phyloP scores from a whole-genome alignment of 495 filamentous ascomycete genomes.

The Annulohypoxylon maeteangense region DNA sequence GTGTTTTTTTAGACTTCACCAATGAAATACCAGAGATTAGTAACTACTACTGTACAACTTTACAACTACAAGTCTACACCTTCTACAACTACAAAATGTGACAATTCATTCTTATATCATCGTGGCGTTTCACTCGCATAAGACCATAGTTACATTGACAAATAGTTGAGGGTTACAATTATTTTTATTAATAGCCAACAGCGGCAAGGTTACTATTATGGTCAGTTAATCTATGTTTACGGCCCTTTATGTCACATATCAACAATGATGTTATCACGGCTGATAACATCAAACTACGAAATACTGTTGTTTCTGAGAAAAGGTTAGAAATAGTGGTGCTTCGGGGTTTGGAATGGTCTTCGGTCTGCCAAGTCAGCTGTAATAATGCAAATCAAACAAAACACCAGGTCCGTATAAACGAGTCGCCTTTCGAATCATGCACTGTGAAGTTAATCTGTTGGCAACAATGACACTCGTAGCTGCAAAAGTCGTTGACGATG shows the following conservation, averaged over 20 bases:
- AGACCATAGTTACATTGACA: not conserved
- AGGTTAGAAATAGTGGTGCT: not conserved
- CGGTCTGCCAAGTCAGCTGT: slow-evolving; percentile 12
- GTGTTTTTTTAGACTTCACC: not conserved
- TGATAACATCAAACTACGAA: not conserved
- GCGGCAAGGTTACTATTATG: not conserved
- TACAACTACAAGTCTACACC: not conserved
- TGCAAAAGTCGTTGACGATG: slow-evolving; percentile 5
- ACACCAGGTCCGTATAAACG: not conserved
- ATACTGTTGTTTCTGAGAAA: not conserved
- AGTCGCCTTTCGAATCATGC: slow-evolving; percentile 27
- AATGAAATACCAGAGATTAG: not conserved
- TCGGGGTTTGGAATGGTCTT: not conserved
- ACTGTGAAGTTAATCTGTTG: not conserved
- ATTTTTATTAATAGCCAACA: not conserved
- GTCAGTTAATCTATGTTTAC: not conserved
- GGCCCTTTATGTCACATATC: not conserved
- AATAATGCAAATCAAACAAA: slow-evolving; percentile 8
- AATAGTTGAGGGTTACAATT: not conserved
- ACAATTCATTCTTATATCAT: not conserved
- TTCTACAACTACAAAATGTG: not conserved
- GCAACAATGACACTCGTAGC: slow-evolving; percentile 1
- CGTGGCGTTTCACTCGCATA: not conserved
- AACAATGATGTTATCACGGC: not conserved
- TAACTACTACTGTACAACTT: not conserved